Evolutionary conservation across 345 rosid genomes (phyloP), one percentile per base, ranked within the genome.

Genomic region (Citrus cavaleriei): DNA sequence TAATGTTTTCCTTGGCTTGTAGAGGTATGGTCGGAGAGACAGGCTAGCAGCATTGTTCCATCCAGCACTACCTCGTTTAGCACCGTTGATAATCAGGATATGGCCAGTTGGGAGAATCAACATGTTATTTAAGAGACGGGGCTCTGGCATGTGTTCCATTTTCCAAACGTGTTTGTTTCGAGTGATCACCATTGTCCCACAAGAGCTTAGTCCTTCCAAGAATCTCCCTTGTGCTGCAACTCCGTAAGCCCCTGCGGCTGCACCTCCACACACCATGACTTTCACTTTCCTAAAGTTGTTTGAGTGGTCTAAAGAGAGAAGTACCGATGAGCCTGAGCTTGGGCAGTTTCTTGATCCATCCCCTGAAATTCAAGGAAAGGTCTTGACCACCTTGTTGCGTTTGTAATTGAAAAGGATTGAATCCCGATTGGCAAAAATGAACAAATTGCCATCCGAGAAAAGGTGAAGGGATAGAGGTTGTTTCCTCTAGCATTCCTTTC

Each of bases 391-490:
- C 38, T 27, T 57, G 68, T 85, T 80, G 10, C 55, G 73, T 42
- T 70, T 69, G 67, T 88, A 81, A 75, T 86, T 70, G 70, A 84
- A 89, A 25, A 88, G 79, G 34, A 91, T 73, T 0, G 94, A 87
- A 37, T 83, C 86, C 8, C 83, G 79, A 80, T 89, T 88, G 57
- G 91, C 90, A 12, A 89, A 89, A 54, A 88, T 80, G 69, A 87
- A 89, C 19, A 91, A 79, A 78, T 84, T 78, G 21, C 91, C 91
- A 72, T 83, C 84, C 1, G 92, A 86, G 42, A 87, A 88, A 59
- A 91, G 92, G 79, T 91, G 90, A 58, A 91, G 6, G 92, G 91
- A 66, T 89, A 89, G 40, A 89, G 85, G 75, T 91, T 91, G 81
- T 88, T 89, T 81, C 82, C 89, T 32, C 77, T 79, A 5, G 61